Evolutionary conservation across 2,329 filamentous ascomycete species (phyloP), one percentile per base, ranked within the genome.

Genomic region (Pseudocercospora crystallina): DNA sequence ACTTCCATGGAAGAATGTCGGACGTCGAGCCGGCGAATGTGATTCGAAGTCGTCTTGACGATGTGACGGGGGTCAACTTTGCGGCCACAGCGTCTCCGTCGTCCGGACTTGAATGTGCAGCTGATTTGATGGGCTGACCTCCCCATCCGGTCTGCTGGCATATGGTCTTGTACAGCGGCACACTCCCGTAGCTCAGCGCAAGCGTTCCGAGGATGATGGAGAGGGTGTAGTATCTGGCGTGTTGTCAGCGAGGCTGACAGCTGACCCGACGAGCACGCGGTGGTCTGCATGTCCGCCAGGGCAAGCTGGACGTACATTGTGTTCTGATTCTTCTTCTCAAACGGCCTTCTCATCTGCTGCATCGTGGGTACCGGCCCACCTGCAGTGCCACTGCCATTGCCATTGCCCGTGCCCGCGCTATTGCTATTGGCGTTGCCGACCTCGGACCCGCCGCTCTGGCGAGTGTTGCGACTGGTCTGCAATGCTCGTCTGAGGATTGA

Each of bases 21-120:
- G 92, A 97, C 1, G 96, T 91, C 26, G 90, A 95, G 41, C 91
- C 89, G 67, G 90, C 94, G 80, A 99, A 99, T 20, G 91, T 97
- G 59, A 99, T 92, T 54, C 90, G 88, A 64, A 99, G 86, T 47
- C 94, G 88, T 61, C 88, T 88, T 52, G 89, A 87, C 61, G 83
- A 79, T 13, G 83, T 88, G 34, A 96, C 85, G 12, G 94, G 94
- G 40, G 84, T 80, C 38, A 99, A 81, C 48, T 91, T 88, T 42
- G 80, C 79, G 32, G 91, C 82, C 29, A 70, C 64, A 38, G 63
- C 61, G 15, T 64, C 61, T 20, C 66, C 61, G 73, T 89, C 51
- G 85, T 39, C 81, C 80, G 29, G 90, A 87, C 68, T 89, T 87
- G 58, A 96, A 73, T 89, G 86, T 39, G 82, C 82, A 14, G 86